Base-by-base conservation (phyloP, 2,329 filamentous ascomycete genomes). In the Bipolaris cookei region DNA sequence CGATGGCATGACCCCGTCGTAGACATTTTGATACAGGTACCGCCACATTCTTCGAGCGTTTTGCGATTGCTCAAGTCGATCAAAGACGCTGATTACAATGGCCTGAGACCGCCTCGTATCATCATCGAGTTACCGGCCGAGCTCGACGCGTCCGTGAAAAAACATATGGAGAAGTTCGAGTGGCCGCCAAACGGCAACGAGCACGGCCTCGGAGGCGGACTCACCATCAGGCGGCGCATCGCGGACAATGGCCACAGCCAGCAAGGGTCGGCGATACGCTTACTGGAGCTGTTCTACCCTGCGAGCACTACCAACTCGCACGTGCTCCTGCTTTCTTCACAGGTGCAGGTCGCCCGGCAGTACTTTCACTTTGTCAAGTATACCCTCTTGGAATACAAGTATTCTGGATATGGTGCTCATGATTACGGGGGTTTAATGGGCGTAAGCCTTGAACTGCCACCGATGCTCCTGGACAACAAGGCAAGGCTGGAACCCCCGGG, bases 311-410 rank as follows among this genome's bases (percentile, higher is more conserved):
- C 76, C 2, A 77, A 86, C 50, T 88, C 88, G 8, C 92, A 97
- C 73, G 85, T 97, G 2, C 82, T 99, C n/a, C 78, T 97, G 1
- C 83, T 99, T 5, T 93, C 92, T 4, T 86, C 93, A 1, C 88
- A 96, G 64, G 85, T 84, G 1, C 90, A 98, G 73, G 77, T 98
- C 0, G 90, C 91, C 0, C 87, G 88, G 1, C 84, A 90, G 1
- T 98, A 92, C 72, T 94, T 90, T 61, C 91, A 97, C 62, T 97
- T 95, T 72, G 79, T 97, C 13, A 91, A 90, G 73, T 97, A 92
- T 73, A 77, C 84, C 1, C 78, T 94, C 0, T 79, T 98, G 4
- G 87, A 92, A 65, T 93, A 95, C 72, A 86, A 85, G 61, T 90
- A 96, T 75, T 92, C 91, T 0, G 70, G 76, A 71, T 67, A 76